phyloP scores from a whole-genome alignment of 2,329 filamentous ascomycete genomes.

The Phaeosphaeriaceae sp. region DNA sequence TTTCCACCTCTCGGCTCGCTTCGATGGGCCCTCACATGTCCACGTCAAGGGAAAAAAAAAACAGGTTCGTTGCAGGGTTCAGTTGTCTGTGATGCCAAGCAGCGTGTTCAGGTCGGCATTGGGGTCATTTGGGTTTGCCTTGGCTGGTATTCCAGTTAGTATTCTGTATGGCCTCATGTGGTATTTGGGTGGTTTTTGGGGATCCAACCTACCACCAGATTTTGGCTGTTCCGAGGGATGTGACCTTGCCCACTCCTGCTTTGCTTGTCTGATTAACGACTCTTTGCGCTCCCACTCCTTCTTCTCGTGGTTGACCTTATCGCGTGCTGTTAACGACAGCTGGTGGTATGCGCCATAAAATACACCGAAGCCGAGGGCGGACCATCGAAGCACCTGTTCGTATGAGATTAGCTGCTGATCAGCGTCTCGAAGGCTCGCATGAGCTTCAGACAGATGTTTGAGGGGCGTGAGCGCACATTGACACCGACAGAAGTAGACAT shows the following conservation, averaged over 20 bases:
- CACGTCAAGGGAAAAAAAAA: constrained; percentile 30
- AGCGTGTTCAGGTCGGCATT: constrained; percentile 89
- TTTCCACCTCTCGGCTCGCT: constrained; percentile 19
- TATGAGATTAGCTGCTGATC: constrained; percentile 30
- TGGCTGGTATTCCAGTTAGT: constrained; percentile 46
- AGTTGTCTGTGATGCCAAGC: constrained; percentile 47
- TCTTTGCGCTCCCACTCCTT: constrained; percentile 91
- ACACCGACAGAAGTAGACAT: constrained; percentile 58
- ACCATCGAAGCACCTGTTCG: constrained; percentile 90
- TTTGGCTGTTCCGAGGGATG: constrained; percentile 51
- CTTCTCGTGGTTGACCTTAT: constrained; percentile 73
- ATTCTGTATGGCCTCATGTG: too few species aligned
- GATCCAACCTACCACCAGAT: constrained; percentile 34
- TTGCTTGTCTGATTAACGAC: constrained; percentile 89
- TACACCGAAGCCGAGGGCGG: constrained; percentile 86
- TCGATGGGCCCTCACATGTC: constrained; percentile 23
- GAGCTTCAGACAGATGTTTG: background rate
- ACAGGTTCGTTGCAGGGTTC: constrained; percentile 13
- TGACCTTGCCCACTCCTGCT: constrained; percentile 87
- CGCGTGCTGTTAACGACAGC: constrained; percentile 73
- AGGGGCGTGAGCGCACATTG: constrained; percentile 54
- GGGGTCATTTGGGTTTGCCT: constrained; percentile 76
- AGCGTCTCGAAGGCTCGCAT: constrained; percentile 9
- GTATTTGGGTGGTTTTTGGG: background rate
- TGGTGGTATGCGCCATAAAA: constrained; percentile 98